phyloP scores from a whole-genome alignment of 345 rosid genomes.

The Eucalyptus polybractea region DNA sequence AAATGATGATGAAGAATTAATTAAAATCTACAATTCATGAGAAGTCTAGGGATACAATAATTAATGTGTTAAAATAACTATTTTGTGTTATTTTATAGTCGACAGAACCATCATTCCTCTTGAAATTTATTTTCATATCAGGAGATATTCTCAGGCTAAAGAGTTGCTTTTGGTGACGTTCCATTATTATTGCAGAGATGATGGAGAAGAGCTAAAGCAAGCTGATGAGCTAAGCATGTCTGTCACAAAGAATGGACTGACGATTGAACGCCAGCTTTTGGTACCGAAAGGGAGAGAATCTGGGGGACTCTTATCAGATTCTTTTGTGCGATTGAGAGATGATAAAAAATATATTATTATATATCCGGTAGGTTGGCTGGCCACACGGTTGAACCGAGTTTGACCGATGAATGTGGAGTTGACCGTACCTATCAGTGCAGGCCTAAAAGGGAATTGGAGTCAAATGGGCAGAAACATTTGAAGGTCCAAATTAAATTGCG shows the following conservation, averaged over 20 bases:
- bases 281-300: not conserved
- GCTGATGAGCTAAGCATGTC: not conserved
- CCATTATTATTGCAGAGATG: not conserved
- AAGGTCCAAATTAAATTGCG: not conserved
- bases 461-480: not conserved
- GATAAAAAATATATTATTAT: not conserved
- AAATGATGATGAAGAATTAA: not conserved
- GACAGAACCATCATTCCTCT: not conserved
- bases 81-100: not conserved
- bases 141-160: not conserved
- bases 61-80: not conserved
- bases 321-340: not conserved
- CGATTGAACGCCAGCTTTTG: not conserved
- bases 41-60: not conserved
- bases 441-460: not conserved
- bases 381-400: not conserved
- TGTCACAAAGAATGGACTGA: not conserved
- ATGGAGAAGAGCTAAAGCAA: not conserved
- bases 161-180: not conserved
- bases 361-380: not conserved
- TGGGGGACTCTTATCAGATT: not conserved
- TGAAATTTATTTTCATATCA: not conserved
- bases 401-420: not conserved
- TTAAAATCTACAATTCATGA: not conserved
- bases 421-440: not conserved